Conservation (phyloP, 2,329 filamentous ascomycete species). For the Ophiostoma novo-ulmi region DNA sequence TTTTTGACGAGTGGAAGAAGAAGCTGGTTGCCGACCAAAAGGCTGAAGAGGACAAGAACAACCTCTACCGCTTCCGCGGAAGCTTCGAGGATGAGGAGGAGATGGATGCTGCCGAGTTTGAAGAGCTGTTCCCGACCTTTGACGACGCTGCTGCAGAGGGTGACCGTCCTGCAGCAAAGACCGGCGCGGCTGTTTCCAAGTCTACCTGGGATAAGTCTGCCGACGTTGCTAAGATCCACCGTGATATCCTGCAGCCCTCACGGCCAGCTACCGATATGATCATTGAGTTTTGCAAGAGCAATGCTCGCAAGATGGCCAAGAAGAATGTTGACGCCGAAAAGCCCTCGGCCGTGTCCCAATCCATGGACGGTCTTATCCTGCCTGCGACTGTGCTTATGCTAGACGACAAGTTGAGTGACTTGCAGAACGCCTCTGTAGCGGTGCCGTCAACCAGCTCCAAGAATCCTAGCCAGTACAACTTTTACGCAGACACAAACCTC, state of each 20-base stretch:
- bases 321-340: constrained; percentile 24
- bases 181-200: constrained; percentile 32
- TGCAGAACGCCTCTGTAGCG: constrained; percentile 18
- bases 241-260: constrained; percentile 45
- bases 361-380: constrained; percentile 53
- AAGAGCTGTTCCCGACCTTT: constrained; percentile 73
- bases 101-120: constrained; percentile 66
- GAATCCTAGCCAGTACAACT: constrained; percentile 60
- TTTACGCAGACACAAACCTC: constrained; percentile 79
- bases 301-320: constrained; percentile 39
- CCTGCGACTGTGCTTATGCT: constrained; percentile 62
- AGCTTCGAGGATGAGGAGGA: constrained; percentile 71
- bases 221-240: constrained; percentile 57
- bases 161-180: constrained; percentile 42
- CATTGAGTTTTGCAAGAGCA: constrained; percentile 41
- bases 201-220: constrained; percentile 53
- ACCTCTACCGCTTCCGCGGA: constrained; percentile 79
- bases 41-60: constrained; percentile 66
- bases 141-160: background rate
- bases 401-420: constrained; percentile 49
- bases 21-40: constrained; percentile 72
- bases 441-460: constrained; percentile 10
- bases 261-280: constrained; percentile 41
- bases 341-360: constrained; percentile 26
- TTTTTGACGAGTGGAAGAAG: constrained; percentile 76